These are phyloP conservation scores for Thraustotheca clavata DNA, from an alignment of 352 stramenopile genomes.

Conservation along the genomic window DNA sequence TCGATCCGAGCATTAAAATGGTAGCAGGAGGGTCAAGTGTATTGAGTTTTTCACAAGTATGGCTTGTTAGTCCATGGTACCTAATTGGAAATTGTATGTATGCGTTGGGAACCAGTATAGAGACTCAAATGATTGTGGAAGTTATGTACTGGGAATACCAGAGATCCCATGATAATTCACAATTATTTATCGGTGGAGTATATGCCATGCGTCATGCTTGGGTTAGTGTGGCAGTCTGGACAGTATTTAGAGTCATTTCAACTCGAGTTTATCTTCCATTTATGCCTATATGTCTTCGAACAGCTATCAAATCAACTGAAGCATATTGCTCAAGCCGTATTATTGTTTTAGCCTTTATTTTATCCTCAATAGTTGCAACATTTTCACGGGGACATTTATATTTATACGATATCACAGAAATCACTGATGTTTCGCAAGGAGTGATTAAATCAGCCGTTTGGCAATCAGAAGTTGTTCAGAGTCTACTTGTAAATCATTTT, in stretches of 20 bases:
- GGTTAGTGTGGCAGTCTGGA: constrained; percentile 22
- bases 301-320: background rate
- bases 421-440: background rate
- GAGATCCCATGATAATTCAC: background rate
- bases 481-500: background rate
- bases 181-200: constrained; percentile 21
- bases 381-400: background rate
- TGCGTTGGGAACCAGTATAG: constrained; percentile 20
- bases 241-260: background rate
- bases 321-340: background rate
- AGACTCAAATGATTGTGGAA: constrained; percentile 25
- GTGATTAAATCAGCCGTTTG: background rate
- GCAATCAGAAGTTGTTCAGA: background rate
- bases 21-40: background rate
- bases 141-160: constrained; percentile 23
- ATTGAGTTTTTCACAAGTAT: constrained; percentile 21
- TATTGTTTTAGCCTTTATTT: background rate
- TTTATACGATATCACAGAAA: background rate
- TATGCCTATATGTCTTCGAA: background rate
- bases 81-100: constrained; percentile 22
- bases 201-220: constrained; percentile 23
- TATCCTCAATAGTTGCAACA: background rate
- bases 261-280: background rate
- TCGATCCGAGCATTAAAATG: no score
- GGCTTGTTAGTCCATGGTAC: constrained; percentile 23